Conservation (phyloP, 148 eudicot genomes). For the Persicaria maculosa region DNA sequence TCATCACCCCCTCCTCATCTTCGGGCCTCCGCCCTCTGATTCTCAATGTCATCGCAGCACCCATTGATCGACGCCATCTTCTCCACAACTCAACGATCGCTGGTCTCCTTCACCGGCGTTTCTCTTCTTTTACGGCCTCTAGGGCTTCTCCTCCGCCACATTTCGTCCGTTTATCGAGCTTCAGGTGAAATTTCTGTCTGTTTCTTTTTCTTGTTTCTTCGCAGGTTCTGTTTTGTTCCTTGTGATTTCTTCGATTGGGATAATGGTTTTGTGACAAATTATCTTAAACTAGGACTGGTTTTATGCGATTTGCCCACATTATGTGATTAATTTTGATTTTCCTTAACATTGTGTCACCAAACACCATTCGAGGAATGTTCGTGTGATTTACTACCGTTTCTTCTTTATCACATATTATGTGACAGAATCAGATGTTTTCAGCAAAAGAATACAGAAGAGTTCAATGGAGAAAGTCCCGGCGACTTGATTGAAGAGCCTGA, state of each 20-base stretch:
- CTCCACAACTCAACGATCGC: neutral
- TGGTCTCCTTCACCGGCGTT: neutral
- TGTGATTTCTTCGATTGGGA: too few species aligned
- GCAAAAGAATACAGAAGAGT: constrained; percentile 32
- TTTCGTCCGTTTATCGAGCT: neutral
- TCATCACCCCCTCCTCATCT: neutral
- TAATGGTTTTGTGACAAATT: too few species aligned
- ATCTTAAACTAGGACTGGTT: too few species aligned
- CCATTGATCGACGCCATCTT: neutral
- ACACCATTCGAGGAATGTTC: too few species aligned
- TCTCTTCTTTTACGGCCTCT: neutral
- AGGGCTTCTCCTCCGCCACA: neutral
- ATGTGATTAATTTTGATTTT: too few species aligned
- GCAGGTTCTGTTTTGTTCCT: too few species aligned
- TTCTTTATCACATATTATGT: constrained; percentile 12
- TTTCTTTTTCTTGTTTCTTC: neutral
- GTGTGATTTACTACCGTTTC: too few species aligned
- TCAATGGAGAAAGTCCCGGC: constrained; percentile 24
- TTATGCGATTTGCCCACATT: too few species aligned
- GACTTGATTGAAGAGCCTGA: constrained; percentile 29
- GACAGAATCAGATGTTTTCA: constrained; percentile 53
- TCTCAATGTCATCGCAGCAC: neutral
- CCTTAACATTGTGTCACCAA: too few species aligned
- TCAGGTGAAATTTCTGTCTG: neutral
- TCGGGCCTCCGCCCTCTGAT: neutral